Evolutionary conservation across 495 filamentous ascomycete genomes (phyloP), one percentile per base, ranked within the genome.

Genomic region (Aspergillus bertholletiae): DNA sequence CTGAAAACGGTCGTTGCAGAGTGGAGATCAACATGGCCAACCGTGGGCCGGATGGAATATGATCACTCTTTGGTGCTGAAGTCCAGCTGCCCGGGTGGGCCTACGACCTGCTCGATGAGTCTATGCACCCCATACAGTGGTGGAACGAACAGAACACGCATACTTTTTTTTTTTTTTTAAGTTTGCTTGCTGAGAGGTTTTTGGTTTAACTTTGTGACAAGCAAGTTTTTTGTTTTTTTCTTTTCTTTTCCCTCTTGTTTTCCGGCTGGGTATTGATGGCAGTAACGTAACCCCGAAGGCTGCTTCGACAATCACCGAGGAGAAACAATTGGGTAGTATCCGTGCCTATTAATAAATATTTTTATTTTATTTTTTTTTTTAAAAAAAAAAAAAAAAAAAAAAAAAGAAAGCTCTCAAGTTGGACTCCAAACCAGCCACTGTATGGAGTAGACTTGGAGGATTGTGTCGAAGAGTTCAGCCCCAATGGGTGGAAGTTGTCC

Each of bases 151-250:
- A n/a, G 18, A 26, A 48, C 37, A 40, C 37, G 37, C 37, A 40
- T 39, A 3, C 30, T 32, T 12, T 12, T 7, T 32, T 26, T 26
- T 28, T 18, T 20, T n/a, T n/a, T n/a, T n/a, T n/a, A n/a, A 4
- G 17, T 48, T 30, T 17, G 46, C 15, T 48, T 48, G 56, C 56
- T 44, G 58, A 45, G 53, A 48, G 54, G 47, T 24, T 20, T 64
- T 54, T 55, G 63, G 58, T 37, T 56, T 57, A 32, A 20, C 23
- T 20, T 28, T 7, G 46, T 20, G 15, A 40, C 15, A 40, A n/a
- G 15, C 37, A 40, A n/a, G n/a, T n/a, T n/a, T n/a, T n/a, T n/a
- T n/a, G n/a, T 9, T 12, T 11, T 32, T 7, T 12, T 32, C 30
- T 32, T 12, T 7, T 5, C 3, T 11, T 32, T 32, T 28, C 27